Evolutionary conservation across 805 yeast genomes (phyloP).

Genomic region (Pichia membranifaciens): DNA sequence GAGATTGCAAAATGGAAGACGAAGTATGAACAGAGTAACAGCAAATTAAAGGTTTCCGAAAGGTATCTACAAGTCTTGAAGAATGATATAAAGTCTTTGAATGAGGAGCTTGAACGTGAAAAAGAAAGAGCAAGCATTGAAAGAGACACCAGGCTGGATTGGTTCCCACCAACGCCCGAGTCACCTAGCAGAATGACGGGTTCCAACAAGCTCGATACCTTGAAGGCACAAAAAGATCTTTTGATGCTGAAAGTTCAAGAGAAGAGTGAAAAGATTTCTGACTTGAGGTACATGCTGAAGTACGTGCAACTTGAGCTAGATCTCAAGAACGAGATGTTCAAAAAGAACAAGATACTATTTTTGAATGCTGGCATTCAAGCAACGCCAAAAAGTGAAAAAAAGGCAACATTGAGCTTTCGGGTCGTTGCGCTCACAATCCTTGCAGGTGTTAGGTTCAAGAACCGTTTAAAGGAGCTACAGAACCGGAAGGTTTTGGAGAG

Average conservation of each 20-base stretch:
- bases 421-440: slow-evolving; percentile 30
- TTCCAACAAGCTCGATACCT: slow-evolving; percentile 17
- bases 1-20: slow-evolving; percentile 3
- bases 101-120: slow-evolving; percentile 6
- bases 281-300: slow-evolving; percentile 31
- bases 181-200: slow-evolving; percentile 17
- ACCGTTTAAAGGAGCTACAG: slow-evolving; percentile 26
- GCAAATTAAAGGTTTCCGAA: slow-evolving; percentile 7
- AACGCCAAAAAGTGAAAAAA: slow-evolving; percentile 18
- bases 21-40: slow-evolving; percentile 3
- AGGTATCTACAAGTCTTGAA: slow-evolving; percentile 5
- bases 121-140: neutral
- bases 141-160: slow-evolving; percentile 19
- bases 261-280: slow-evolving; percentile 31
- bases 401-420: slow-evolving; percentile 23
- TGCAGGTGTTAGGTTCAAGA: slow-evolving; percentile 33
- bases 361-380: slow-evolving; percentile 20
- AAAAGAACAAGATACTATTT: slow-evolving; percentile 13
- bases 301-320: slow-evolving; percentile 26
- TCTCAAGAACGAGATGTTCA: slow-evolving; percentile 13
- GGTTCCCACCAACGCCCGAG: slow-evolving; percentile 22
- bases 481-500: slow-evolving; percentile 15
- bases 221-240: slow-evolving; percentile 39
- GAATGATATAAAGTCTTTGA: slow-evolving; percentile 4
- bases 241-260: slow-evolving; percentile 45